phyloP scores from a whole-genome alignment of 2,329 filamentous ascomycete species.

The Penicillium sp. region DNA sequence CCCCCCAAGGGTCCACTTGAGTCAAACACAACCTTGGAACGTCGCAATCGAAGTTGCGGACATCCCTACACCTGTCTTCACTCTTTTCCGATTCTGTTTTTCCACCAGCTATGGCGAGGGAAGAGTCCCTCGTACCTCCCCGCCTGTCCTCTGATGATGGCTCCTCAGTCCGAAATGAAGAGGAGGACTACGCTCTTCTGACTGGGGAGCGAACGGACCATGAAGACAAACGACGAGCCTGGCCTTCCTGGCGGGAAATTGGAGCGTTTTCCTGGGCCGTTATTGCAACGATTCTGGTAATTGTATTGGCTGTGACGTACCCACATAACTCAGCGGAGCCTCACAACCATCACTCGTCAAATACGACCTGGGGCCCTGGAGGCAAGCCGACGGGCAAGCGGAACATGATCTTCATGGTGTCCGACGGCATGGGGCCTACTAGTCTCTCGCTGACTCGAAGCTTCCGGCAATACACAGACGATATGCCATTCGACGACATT shows the following conservation, averaged over 20 bases:
- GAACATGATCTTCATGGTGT: slow-evolving; percentile 98
- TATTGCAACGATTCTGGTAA: slow-evolving; percentile 71
- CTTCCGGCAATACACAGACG: slow-evolving; percentile 75
- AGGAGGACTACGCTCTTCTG: slow-evolving; percentile 62
- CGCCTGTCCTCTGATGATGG: slow-evolving; percentile 57
- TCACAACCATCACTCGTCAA: slow-evolving; percentile 25
- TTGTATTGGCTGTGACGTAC: slow-evolving; percentile 77
- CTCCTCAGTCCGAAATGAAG: slow-evolving; percentile 54
- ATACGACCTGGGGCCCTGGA: slow-evolving; percentile 36
- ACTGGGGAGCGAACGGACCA: slow-evolving; percentile 50
- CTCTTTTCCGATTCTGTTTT: not conserved
- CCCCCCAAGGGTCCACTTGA: slow-evolving; percentile 2
- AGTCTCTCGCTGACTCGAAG: slow-evolving; percentile 82
- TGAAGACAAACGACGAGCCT: slow-evolving; percentile 39
- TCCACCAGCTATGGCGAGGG: slow-evolving; percentile 33
- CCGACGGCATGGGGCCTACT: slow-evolving; percentile 95
- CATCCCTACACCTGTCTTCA: not conserved
- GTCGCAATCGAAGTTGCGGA: not conserved
- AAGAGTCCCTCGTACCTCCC: slow-evolving; percentile 53
- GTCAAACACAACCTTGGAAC: not conserved
- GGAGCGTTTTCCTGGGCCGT: slow-evolving; percentile 80
- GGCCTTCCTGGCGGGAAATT: slow-evolving; percentile 67
- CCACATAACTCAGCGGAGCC: slow-evolving; percentile 59
- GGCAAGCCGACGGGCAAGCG: slow-evolving; percentile 64
- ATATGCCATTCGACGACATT: slow-evolving; percentile 69